Percentiles rank a stretch among this genome's conserved stretches.
Evolutionary conservation across 306 rosid genomes (phyloP).

Genomic region (Vigna mungo): DNA sequence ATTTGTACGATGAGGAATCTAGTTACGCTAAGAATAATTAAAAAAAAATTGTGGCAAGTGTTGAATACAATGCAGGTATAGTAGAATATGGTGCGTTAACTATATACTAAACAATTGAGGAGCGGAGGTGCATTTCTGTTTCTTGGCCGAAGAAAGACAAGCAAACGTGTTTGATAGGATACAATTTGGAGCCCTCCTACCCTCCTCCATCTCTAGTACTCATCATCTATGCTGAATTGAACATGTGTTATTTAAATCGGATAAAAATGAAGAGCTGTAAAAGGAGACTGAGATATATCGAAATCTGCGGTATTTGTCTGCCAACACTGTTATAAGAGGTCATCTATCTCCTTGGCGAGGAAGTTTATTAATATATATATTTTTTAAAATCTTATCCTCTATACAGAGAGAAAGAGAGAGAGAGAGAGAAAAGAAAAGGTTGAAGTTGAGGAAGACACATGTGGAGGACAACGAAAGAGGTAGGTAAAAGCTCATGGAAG

Average conservation of each 20-base stretch:
- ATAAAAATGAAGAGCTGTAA: neutral
- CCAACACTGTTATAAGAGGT: constrained; percentile 40
- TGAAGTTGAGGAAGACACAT: constrained; percentile 52
- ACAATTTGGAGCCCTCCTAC: neutral
- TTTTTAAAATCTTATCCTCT: constrained; percentile 44
- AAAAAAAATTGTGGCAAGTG: no score
- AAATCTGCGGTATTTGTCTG: constrained; percentile 45
- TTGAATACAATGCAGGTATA: neutral
- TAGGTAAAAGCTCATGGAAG: constrained; percentile 65
- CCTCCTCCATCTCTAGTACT: no score
- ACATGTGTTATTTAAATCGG: constrained; percentile 36
- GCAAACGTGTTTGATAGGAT: constrained; percentile 1
- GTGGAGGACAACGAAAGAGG: constrained; percentile 70
- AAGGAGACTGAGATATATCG: constrained; percentile 38
- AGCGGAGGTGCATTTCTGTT: neutral
- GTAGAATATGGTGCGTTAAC: neutral
- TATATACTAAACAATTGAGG: neutral
- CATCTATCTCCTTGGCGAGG: constrained; percentile 3
- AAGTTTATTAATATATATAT: neutral
- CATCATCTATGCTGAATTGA: no score
- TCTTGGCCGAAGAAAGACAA: neutral
- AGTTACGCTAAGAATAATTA: no score
- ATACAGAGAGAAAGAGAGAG: no score
- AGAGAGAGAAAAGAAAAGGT: constrained; percentile 14
- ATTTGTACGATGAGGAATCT: no score